Conservation (phyloP, 2,329 filamentous ascomycete species). For the Elsinoe australis region DNA sequence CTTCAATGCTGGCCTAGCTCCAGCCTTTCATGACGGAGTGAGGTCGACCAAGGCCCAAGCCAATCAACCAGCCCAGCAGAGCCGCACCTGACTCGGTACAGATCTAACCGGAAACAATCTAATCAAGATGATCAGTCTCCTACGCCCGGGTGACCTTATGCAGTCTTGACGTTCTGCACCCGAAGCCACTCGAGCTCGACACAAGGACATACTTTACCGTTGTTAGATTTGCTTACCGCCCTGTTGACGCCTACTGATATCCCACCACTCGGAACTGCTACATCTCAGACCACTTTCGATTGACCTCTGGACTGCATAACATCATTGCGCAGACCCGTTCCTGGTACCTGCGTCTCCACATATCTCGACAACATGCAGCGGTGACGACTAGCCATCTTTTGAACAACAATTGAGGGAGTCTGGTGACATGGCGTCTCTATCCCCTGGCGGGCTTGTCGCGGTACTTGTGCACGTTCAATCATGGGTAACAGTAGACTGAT, state of each 20-base stretch:
- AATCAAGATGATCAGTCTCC: slow-evolving; percentile 11
- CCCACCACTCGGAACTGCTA: neutral
- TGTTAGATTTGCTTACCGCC: slow-evolving; percentile 16
- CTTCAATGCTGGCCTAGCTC: slow-evolving; percentile 4
- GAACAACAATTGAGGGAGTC: slow-evolving; percentile 5
- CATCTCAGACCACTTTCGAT: neutral
- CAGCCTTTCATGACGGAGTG: slow-evolving; percentile 16
- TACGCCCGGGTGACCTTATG: slow-evolving; percentile 3
- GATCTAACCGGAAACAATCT: slow-evolving; percentile 10
- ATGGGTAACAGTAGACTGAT: no score
- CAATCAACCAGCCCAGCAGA: slow-evolving; percentile 2
- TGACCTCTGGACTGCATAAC: neutral
- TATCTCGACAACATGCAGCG: slow-evolving; percentile 1
- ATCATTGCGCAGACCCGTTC: slow-evolving; percentile 13
- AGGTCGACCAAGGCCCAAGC: slow-evolving; percentile 5
- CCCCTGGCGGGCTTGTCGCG: slow-evolving; percentile 20
- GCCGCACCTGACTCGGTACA: neutral
- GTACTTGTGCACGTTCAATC: slow-evolving; percentile 11
- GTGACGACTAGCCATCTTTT: neutral
- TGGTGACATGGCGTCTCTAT: slow-evolving; percentile 20
- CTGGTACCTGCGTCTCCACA: slow-evolving; percentile 13
- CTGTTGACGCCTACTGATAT: neutral
- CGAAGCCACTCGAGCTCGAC: neutral
- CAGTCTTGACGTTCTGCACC: slow-evolving; percentile 3
- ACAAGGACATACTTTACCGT: slow-evolving; percentile 8